Base-by-base conservation (phyloP, 2,329 filamentous ascomycete species). In the Fusarium sp. region DNA sequence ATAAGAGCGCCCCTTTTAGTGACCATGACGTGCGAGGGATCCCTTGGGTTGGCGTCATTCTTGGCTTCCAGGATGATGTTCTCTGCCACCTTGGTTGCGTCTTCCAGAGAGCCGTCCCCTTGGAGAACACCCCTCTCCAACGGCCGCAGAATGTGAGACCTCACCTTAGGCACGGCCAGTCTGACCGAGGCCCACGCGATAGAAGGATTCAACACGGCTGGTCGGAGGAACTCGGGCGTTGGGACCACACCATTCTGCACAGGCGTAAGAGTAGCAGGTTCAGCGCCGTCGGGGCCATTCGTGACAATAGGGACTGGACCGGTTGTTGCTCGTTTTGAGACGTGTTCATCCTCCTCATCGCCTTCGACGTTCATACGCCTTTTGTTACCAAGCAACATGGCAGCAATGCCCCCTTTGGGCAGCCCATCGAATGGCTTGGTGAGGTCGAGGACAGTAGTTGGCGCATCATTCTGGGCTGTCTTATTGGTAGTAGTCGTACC, bases 371-470 rank as follows among this genome's bases (percentile, higher is more conserved):
- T 89, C 57, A 93, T 91, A 79, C 97, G 98, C 29, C 97, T 90
- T 84, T 98, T 99, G 81, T 98, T 99, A 0, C 97, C 97, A 22
- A 98, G 89, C 1, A 99, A 85, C 85, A 99, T 90, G 3, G 94
- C 89, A 2, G 94, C 91, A 20, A 99, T 88, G 4, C 97, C 97
- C 27, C 97, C 97, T 80, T 94, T 95, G 0, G 97, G 97, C 47
- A 98, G 87, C 1, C 96, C 95, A 76, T 99, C 96, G 73, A 95
- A 98, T 1, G 97, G 97, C 79, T 97, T 97, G 18, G 94, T 97
- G 3, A 99, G 88, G 82, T 99, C 97, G 10, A 99, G 85, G 22
- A 96, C 91, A 13, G 94, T 93, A 77, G 95, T 93, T 0, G 95
- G 95, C 0, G 91, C 88, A 73, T 97, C 95, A 66, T 89, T 90